A percentile compares a stretch with the other conserved stretches of the same genome.
phyloP scores from a whole-genome alignment of 1,284 basidiomycete species.

The Ustilago sp. region DNA sequence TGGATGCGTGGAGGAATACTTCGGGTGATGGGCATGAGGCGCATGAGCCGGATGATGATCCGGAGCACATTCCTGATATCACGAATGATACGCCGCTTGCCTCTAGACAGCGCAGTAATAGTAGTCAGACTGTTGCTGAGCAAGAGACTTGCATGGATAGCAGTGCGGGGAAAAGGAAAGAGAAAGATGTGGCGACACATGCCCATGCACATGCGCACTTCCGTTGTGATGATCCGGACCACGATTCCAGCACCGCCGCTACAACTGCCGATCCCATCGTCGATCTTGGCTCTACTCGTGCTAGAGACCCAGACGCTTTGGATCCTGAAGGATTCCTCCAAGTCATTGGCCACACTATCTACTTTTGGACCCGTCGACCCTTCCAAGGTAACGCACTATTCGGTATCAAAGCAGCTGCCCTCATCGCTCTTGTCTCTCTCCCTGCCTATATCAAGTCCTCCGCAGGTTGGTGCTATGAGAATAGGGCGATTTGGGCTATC shows the following conservation, averaged over 20 bases:
- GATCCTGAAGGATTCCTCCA: constrained; percentile 72
- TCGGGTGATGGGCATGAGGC: constrained; percentile 26
- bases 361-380: constrained; percentile 43
- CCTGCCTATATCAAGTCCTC: constrained; percentile 56
- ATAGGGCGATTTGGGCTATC: constrained; percentile 65
- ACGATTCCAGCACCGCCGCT: neutral
- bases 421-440: constrained; percentile 73
- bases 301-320: constrained; percentile 80
- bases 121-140: constrained; percentile 20
- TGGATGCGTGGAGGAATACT: constrained; percentile 72
- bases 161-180: constrained; percentile 1
- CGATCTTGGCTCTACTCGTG: constrained; percentile 72
- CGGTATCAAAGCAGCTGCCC: constrained; percentile 80
- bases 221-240: constrained; percentile 4
- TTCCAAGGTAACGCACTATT: constrained; percentile 73
- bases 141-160: neutral
- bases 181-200: neutral
- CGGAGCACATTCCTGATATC: constrained; percentile 46
- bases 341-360: constrained; percentile 51
- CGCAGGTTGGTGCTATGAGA: constrained; percentile 61
- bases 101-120: constrained; percentile 34
- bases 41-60: constrained; percentile 44
- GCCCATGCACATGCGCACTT: constrained; percentile 26
- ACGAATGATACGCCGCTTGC: constrained; percentile 26
- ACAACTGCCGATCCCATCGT: constrained; percentile 27